Base-by-base conservation (phyloP, 176 grass and related monocot genomes). In the Hordeum marinum region DNA sequence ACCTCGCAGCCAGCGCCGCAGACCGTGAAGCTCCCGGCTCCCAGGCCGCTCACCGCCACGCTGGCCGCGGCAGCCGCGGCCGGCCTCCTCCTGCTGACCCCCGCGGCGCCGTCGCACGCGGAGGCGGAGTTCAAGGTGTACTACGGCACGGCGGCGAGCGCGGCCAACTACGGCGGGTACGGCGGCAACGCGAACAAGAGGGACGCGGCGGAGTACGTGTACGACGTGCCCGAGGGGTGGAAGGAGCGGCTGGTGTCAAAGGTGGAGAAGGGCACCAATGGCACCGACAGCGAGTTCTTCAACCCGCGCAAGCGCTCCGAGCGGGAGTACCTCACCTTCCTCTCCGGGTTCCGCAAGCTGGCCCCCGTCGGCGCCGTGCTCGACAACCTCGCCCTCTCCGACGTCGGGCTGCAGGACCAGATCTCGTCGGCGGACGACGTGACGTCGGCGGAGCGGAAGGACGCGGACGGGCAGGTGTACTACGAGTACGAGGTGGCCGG, bases 191-290 rank as follows among this genome's bases (percentile, higher is more conserved):
- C 89, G 87, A 95, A 69, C 93, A 98, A 95, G 87, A 98, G 92
- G 88, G 87, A 79, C 86, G 84, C 87, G 39, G 93, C 93, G 61
- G 96, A 98, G 89, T 98, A 98, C 83, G 88, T 91, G 20, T 98
- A 95, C 93, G 89, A 95, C 62, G 89, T 98, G 0, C 96, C 93
- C 0, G 84, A 83, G 21, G 91, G 89, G 31, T 98, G 96, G 96
- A 98, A 98, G 80, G 96, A 98, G 90, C 86, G 93, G 17, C 91
- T 88, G 54, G 91, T 98, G 72, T 98, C 93, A 32, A 98, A 98
- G 77, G 96, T 98, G 39, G 96, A 98, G 88, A 98, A 98, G 88
- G 96, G 96, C 88, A 98, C 96, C 63, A 98, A 98, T 72, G 96
- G 96, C 74, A 98, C 96, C 3, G 91, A 98, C 86, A 94, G 90